phyloP scores from a whole-genome alignment of 2,329 filamentous ascomycete genomes.

The Alternaria tenuissima region DNA sequence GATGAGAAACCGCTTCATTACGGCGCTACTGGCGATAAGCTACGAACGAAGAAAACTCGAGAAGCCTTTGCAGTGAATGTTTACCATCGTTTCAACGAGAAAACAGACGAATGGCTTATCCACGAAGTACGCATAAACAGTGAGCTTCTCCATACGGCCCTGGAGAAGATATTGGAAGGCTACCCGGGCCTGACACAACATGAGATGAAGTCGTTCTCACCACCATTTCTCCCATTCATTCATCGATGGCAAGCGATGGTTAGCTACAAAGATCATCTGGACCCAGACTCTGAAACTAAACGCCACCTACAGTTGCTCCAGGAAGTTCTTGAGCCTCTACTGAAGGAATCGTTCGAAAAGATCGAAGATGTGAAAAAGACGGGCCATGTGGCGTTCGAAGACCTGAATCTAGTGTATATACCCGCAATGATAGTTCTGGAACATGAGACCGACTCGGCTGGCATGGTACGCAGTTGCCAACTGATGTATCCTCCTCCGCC shows the following conservation, averaged over 20 bases:
- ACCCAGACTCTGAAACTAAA: slow-evolving; percentile 7
- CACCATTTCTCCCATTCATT: slow-evolving; percentile 68
- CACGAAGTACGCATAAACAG: slow-evolving; percentile 59
- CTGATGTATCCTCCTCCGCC: slow-evolving; percentile 11
- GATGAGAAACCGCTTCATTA: slow-evolving; percentile 13
- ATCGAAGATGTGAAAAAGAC: slow-evolving; percentile 41
- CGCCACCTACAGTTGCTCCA: slow-evolving; percentile 45
- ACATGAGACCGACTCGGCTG: slow-evolving; percentile 25
- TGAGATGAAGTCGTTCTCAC: slow-evolving; percentile 65
- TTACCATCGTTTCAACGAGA: slow-evolving; percentile 15
- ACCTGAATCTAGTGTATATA: slow-evolving; percentile 43
- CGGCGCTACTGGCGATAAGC: slow-evolving; percentile 4
- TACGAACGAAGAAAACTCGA: slow-evolving; percentile 22
- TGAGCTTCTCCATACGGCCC: slow-evolving; percentile 63
- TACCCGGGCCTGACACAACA: slow-evolving; percentile 70
- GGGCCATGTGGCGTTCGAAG: slow-evolving; percentile 42
- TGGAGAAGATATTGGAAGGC: slow-evolving; percentile 62
- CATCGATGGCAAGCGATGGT: slow-evolving; percentile 65
- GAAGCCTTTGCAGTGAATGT: slow-evolving; percentile 23
- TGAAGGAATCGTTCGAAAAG: slow-evolving; percentile 15
- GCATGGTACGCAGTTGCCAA: slow-evolving; percentile 9
- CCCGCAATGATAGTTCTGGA: slow-evolving; percentile 29
- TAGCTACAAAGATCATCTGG: slow-evolving; percentile 5
- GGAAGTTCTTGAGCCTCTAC: slow-evolving; percentile 31
- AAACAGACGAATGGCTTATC: slow-evolving; percentile 13